These are phyloP conservation scores for Gnomoniopsis smithogilvyi DNA, from an alignment of 2,329 filamentous ascomycete genomes.

Conservation along the genomic window DNA sequence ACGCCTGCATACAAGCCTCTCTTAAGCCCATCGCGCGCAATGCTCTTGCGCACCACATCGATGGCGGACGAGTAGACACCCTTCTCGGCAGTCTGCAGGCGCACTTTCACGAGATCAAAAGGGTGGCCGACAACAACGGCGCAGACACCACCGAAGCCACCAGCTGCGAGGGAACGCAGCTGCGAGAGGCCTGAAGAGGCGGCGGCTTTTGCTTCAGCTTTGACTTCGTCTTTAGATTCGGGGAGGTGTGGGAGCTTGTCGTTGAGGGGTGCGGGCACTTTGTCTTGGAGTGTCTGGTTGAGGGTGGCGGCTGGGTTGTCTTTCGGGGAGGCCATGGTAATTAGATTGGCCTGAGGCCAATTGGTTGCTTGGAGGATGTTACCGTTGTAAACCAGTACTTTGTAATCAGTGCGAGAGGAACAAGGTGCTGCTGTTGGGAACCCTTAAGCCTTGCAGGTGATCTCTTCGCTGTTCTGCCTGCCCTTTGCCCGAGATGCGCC, in stretches of 20 bases:
- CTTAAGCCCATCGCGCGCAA: conserved; percentile 78
- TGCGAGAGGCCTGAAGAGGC: conserved; percentile 41
- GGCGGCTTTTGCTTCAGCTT: conserved; percentile 40
- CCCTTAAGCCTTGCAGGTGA: neutral
- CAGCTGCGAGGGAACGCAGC: conserved; percentile 79
- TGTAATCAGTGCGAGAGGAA: too few species aligned
- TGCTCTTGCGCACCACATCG: conserved; percentile 85
- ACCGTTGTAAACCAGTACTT: too few species aligned
- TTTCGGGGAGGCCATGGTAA: neutral
- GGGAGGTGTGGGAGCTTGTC: conserved; percentile 40
- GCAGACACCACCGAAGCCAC: conserved; percentile 90
- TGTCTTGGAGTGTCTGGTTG: conserved; percentile 30
- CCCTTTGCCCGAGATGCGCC: neutral
- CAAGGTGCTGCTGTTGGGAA: neutral
- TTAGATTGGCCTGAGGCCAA: neutral
- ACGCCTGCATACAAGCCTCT: conserved; percentile 95
- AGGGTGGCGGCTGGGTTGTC: conserved; percentile 20
- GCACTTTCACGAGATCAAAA: conserved; percentile 97
- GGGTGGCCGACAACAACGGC: conserved; percentile 94
- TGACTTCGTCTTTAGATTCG: conserved; percentile 41
- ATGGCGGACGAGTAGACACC: conserved; percentile 88
- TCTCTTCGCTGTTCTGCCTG: neutral
- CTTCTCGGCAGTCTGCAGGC: conserved; percentile 91
- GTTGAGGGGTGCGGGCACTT: conserved; percentile 32
- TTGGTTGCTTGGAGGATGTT: neutral